Evolutionary conservation across 202 grass and related monocot genomes (phyloP).

Genomic region (Cymbopogon flexuosus): DNA sequence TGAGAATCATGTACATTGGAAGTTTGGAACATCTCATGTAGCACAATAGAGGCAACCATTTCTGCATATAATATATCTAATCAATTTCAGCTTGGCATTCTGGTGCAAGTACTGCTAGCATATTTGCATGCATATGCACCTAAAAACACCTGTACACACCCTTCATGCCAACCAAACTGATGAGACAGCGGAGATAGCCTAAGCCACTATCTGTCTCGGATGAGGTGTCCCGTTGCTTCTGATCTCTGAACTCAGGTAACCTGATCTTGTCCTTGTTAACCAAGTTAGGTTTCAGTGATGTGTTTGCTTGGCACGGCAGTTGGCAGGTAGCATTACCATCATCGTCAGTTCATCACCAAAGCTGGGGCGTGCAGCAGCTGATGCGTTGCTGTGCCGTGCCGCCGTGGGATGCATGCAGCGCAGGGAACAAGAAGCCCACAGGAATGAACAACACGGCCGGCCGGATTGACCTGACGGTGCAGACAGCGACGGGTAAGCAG

Average conservation of each 20-base stretch:
- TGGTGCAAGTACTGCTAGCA: neutral
- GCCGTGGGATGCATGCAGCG: slow-evolving; percentile 29
- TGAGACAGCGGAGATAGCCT: slow-evolving; percentile 23
- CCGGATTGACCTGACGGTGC: neutral
- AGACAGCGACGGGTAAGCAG: slow-evolving; percentile 29
- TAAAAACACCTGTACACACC: neutral
- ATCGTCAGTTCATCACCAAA: neutral
- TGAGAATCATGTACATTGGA: slow-evolving; percentile 25
- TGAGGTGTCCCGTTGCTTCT: slow-evolving; percentile 34
- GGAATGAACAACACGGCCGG: slow-evolving; percentile 6
- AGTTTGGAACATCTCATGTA: slow-evolving; percentile 12
- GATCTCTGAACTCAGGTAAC: slow-evolving; percentile 29
- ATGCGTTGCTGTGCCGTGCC: slow-evolving; percentile 31
- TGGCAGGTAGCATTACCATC: neutral
- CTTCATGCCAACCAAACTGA: slow-evolving; percentile 23
- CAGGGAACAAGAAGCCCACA: slow-evolving; percentile 45
- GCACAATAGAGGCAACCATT: neutral
- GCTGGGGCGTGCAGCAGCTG: neutral
- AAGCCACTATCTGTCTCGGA: neutral
- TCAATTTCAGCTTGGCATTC: neutral
- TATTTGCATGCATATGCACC: slow-evolving; percentile 24
- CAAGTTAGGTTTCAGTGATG: slow-evolving; percentile 38
- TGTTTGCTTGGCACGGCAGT: neutral
- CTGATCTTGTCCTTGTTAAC: slow-evolving; percentile 5
- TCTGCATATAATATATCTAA: neutral